These are phyloP conservation scores for Neurospora terricola DNA, from an alignment of 495 filamentous ascomycete species.

Conservation along the genomic window DNA sequence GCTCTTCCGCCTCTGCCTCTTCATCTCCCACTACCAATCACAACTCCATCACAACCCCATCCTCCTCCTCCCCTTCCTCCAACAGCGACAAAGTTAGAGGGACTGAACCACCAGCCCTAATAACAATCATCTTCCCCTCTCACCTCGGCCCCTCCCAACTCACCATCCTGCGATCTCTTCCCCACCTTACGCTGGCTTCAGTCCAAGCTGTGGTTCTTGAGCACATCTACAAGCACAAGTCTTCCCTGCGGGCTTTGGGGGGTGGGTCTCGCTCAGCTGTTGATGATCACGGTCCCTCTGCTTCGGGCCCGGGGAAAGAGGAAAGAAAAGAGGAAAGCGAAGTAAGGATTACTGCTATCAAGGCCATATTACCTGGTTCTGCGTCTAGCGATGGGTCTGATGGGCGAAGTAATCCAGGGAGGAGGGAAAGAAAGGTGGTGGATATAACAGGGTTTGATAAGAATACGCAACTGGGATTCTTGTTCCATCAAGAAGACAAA, in stretches of 20 bases:
- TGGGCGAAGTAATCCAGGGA: background rate
- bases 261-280: background rate
- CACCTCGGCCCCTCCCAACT: background rate
- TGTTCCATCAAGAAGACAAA: background rate
- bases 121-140: background rate
- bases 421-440: background rate
- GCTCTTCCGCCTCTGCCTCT: background rate
- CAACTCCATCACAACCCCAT: background rate
- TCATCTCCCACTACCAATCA: background rate
- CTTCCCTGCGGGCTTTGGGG: background rate
- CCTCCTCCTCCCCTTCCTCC: background rate
- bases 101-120: background rate
- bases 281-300: background rate
- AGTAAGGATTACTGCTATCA: background rate
- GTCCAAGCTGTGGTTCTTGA: background rate
- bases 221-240: background rate
- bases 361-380: background rate
- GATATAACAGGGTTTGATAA: background rate
- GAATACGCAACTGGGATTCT: background rate
- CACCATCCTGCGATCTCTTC: background rate
- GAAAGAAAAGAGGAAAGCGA: background rate
- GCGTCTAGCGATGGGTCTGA: background rate
- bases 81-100: background rate
- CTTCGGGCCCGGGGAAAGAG: background rate
- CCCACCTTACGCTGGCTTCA: background rate